A percentile compares a stretch with the other conserved stretches of the same genome.
phyloP scores from a whole-genome alignment of 2,329 filamentous ascomycete species.

The Botrytis squamosa region DNA sequence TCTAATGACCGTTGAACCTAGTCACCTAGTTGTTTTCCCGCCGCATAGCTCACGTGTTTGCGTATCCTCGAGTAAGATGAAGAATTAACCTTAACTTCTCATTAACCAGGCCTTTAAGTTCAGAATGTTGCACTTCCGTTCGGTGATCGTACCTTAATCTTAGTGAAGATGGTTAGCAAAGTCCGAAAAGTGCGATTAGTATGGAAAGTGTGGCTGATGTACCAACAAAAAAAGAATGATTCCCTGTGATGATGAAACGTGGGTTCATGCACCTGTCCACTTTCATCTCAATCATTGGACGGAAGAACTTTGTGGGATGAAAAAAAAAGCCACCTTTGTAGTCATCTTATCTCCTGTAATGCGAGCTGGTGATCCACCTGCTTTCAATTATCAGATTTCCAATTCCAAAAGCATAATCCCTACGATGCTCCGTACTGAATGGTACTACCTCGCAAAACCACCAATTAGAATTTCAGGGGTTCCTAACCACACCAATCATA shows the following conservation, averaged over 20 bases:
- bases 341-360: background rate
- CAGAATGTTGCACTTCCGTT: background rate
- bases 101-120: background rate
- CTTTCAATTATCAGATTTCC: background rate
- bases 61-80: background rate
- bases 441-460: background rate
- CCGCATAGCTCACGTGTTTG: background rate
- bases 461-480: background rate
- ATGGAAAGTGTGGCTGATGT: background rate
- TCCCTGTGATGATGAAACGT: background rate
- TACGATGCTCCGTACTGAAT: background rate
- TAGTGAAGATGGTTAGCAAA: background rate
- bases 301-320: background rate
- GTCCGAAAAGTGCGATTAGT: background rate
- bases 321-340: too few species aligned
- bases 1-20: background rate
- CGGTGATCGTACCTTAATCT: background rate
- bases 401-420: background rate
- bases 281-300: background rate
- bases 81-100: background rate
- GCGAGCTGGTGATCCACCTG: background rate
- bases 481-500: background rate
- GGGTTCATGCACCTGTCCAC: background rate
- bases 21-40: background rate
- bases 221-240: background rate